These are phyloP conservation scores for Moniliophthora roreri DNA, from an alignment of 1,284 basidiomycete species.

Conservation along the genomic window DNA sequence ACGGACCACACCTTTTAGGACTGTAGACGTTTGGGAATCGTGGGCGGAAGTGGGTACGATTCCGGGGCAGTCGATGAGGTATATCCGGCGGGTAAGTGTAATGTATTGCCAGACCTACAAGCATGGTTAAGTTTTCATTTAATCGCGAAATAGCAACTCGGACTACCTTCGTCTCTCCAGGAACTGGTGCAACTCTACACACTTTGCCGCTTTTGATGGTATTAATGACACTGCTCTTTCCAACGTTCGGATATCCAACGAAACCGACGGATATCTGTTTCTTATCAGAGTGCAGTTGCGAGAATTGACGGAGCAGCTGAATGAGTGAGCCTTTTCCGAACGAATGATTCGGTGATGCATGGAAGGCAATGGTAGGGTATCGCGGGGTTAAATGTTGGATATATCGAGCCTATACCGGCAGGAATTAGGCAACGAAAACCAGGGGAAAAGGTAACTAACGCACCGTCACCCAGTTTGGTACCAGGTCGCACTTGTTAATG, in stretches of 20 bases:
- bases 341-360: slow-evolving; percentile 98
- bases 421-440: slow-evolving; percentile 10
- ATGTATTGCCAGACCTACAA: slow-evolving; percentile 97
- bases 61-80: slow-evolving; percentile 99
- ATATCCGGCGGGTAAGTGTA: slow-evolving; percentile 92
- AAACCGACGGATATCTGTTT: slow-evolving; percentile 99
- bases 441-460: slow-evolving; percentile 35
- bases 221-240: slow-evolving; percentile 98
- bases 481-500: slow-evolving; percentile 98
- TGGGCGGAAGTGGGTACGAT: slow-evolving; percentile 93
- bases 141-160: not conserved
- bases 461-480: slow-evolving; percentile 99
- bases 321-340: slow-evolving; percentile 99
- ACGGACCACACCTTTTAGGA: slow-evolving; percentile 96
- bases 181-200: slow-evolving; percentile 95
- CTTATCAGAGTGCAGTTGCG: slow-evolving; percentile 96
- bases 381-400: slow-evolving; percentile 94
- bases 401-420: slow-evolving; percentile 78
- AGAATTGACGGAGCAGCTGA: slow-evolving; percentile 95
- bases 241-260: slow-evolving; percentile 98
- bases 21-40: slow-evolving; percentile 91
- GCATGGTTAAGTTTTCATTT: not conserved
- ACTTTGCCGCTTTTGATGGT: slow-evolving; percentile 99
- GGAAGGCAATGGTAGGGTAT: slow-evolving; percentile 96
- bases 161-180: slow-evolving; percentile 92